These are phyloP conservation scores for Coemansia furcata DNA, from an alignment of 192 early-diverging fungal species.

Conservation along the genomic window DNA sequence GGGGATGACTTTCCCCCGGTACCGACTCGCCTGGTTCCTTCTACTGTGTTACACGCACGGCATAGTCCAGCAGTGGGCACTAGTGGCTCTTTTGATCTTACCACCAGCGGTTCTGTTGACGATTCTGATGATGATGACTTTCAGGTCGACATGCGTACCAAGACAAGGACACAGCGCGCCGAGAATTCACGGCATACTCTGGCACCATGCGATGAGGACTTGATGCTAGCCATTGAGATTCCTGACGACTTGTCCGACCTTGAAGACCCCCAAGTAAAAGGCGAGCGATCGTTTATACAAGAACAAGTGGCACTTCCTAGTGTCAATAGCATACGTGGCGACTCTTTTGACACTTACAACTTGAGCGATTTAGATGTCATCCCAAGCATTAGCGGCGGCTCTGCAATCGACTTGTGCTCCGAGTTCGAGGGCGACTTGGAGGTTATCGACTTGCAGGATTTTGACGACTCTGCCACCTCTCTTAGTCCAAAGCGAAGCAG, in stretches of 20 bases:
- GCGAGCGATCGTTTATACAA: neutral
- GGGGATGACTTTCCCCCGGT: neutral
- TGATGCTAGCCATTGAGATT: conserved; percentile 32
- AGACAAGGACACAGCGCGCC: neutral
- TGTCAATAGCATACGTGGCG: neutral
- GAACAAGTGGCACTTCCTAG: neutral
- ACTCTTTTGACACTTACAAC: conserved; percentile 19
- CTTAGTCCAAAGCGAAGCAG: conserved; percentile 8
- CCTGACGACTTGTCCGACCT: conserved; percentile 18
- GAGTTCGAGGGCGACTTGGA: conserved; percentile 19
- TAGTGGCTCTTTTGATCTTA: neutral
- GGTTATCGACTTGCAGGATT: conserved; percentile 21
- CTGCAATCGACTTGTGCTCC: conserved; percentile 21
- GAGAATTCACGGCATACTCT: neutral
- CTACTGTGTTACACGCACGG: neutral
- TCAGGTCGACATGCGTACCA: conserved; percentile 6
- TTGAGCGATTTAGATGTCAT: conserved; percentile 28
- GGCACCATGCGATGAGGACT: conserved; percentile 4
- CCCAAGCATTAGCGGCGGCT: neutral
- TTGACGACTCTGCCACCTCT: neutral
- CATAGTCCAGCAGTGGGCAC: neutral
- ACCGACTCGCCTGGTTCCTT: neutral
- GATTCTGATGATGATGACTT: conserved; percentile 37
- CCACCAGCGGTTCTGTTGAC: neutral
- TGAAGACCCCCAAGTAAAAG: neutral